Base-by-base conservation (phyloP, 164 flowering plant genomes). In the Amborella trichopoda region DNA sequence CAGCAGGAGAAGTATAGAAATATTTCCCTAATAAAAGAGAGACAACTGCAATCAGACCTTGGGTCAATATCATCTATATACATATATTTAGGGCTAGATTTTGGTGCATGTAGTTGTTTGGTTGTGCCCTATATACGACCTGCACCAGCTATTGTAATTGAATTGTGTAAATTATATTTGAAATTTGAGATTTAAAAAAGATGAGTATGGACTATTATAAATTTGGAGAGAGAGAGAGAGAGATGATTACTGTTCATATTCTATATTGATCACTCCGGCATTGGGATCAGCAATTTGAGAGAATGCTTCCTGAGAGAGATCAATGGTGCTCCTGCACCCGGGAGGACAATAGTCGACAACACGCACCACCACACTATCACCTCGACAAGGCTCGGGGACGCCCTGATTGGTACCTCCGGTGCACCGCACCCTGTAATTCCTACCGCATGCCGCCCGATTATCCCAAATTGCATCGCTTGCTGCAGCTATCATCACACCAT, bases 401-500 rank as follows among this genome's bases (percentile, higher is more conserved):
- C 59, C 52, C 20, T 18, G n/a, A 55, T 63, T 61, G 5, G 62
- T 54, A 0, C 38, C 28, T 0, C 69, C 68, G 0, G 63, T 61
- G 67, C 75, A 70, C 6, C 12, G 46, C 6, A 70, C 69, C 0
- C 27, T 28, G 50, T 64, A 70, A 24, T 6, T 39, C 18, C 50
- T 67, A 0, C 69, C 69, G 26, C 75, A 64, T 3, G 67, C 75
- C 1, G 60, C 65, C 27, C 60, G 16, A 6, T 48, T 60, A 10
- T 46, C 17, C 48, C 40, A 67, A 5, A 70, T 27, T 0, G 39
- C 49, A 28, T 56, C 49, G 32, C 63, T 59, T 0, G 67, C 69
- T 18, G 65, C 75, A 1, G 67, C 72, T 1, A 70, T 58, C 64
- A 66, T 60, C 23, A 56, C 59, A 0, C 71, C 75, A 1, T 60